Evolutionary conservation across 2,329 filamentous ascomycete genomes (phyloP).

Genomic region (Periconia sp.): DNA sequence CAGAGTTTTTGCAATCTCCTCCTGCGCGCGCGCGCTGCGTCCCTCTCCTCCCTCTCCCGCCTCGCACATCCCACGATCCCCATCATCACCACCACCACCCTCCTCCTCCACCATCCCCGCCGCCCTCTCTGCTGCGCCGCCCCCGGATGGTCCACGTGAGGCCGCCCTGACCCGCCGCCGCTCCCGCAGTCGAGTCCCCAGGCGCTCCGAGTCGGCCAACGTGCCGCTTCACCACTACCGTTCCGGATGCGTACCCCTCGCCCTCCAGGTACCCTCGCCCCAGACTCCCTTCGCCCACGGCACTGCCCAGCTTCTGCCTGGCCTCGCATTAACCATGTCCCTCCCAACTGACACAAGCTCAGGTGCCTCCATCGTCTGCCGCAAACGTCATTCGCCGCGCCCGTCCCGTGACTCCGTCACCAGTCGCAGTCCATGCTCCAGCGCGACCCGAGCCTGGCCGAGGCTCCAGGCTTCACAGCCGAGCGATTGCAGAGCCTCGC

Average conservation of each 20-base stretch:
- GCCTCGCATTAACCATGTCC: constrained; percentile 10
- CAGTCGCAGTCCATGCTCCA: constrained; percentile 34
- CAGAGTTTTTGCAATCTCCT: constrained; percentile 13
- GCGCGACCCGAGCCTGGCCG: constrained; percentile 34
- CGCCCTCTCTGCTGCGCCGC: neutral
- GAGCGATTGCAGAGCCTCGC: constrained; percentile 40
- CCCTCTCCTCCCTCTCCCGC: neutral
- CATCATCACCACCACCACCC: neutral
- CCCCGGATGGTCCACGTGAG: constrained; percentile 4
- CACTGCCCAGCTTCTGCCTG: too few species aligned
- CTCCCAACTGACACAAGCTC: constrained; percentile 20
- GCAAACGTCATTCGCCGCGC: constrained; percentile 19
- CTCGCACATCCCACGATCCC: neutral
- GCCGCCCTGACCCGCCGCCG: neutral
- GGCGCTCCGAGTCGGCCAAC: too few species aligned
- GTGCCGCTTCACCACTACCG: constrained; percentile 18
- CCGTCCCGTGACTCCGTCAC: constrained; percentile 25
- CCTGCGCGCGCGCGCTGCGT: neutral
- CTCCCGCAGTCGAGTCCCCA: constrained; percentile 12
- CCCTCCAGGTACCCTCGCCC: constrained; percentile 31
- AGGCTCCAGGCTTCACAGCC: constrained; percentile 37
- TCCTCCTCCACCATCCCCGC: neutral
- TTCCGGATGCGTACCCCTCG: constrained; percentile 39
- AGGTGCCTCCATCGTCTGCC: constrained; percentile 16
- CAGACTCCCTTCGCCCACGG: constrained; percentile 12